phyloP scores from a whole-genome alignment of 176 grass and related monocot genomes.

The Sorghum bicolor region DNA sequence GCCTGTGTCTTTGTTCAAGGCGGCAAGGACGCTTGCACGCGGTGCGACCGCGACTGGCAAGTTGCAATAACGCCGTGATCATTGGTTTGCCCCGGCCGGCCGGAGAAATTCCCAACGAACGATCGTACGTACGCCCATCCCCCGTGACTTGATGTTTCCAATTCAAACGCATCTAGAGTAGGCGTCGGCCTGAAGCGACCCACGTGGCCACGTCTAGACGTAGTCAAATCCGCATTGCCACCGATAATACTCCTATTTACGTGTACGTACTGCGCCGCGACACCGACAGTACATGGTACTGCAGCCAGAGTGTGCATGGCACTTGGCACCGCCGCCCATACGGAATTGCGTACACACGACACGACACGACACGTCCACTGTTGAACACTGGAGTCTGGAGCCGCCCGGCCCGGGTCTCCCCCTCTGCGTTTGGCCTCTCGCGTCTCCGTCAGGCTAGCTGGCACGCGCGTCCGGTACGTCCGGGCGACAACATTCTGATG shows the following conservation, averaged over 20 bases:
- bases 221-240: constrained; percentile 23
- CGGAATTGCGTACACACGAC: too few relatives aligned
- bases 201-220: constrained; percentile 3
- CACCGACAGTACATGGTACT: neutral
- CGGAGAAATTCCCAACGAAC: constrained; percentile 12
- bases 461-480: neutral
- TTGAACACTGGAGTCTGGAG: neutral
- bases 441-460: neutral
- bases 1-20: neutral
- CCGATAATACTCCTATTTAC: neutral
- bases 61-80: constrained; percentile 30
- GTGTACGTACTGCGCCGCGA: neutral
- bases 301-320: too few relatives aligned
- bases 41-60: neutral
- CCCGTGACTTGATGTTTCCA: constrained; percentile 23
- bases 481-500: constrained; percentile 19
- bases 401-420: too few relatives aligned
- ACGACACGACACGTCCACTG: too few relatives aligned
- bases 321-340: too few relatives aligned
- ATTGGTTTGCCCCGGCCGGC: neutral
- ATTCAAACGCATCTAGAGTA: neutral
- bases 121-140: neutral
- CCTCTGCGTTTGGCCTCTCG: neutral
- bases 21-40: too few relatives aligned
- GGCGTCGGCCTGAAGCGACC: constrained; percentile 18